phyloP scores from a whole-genome alignment of 257 asterid species.

The Misopates orontium region DNA sequence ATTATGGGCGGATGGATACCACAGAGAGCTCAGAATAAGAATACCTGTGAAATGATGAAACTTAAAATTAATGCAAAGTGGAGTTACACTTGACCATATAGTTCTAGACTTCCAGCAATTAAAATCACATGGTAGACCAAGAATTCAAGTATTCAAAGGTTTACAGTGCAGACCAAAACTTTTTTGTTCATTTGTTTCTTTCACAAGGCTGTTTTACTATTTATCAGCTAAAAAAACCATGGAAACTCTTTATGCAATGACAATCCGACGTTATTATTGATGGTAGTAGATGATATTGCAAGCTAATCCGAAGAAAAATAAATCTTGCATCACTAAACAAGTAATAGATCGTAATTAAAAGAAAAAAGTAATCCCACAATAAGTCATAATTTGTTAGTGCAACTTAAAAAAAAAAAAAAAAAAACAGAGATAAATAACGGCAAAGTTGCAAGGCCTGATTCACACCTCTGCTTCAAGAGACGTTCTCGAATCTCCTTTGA shows the following conservation, averaged over 20 bases:
- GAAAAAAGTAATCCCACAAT: neutral
- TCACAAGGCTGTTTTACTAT: too few species aligned
- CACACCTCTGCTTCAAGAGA: conserved; percentile 95
- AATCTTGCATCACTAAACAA: conserved; percentile 7
- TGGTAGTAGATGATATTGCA: conserved; percentile 12
- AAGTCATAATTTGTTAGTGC: neutral
- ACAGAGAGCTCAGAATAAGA: neutral
- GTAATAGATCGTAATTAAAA: conserved; percentile 5
- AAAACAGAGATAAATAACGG: conserved; percentile 16
- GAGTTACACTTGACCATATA: neutral
- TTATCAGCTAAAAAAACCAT: too few species aligned
- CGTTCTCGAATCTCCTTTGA: conserved; percentile 91
- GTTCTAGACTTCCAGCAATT: conserved; percentile 5
- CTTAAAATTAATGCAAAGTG: neutral
- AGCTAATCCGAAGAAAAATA: conserved; percentile 12
- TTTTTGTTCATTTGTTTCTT: too few species aligned
- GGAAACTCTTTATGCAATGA: neutral
- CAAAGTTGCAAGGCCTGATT: conserved; percentile 16
- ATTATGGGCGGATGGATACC: neutral
- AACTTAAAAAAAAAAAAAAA: neutral
- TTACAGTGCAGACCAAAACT: too few species aligned
- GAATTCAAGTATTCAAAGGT: too few species aligned
- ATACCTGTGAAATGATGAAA: conserved; percentile 5
- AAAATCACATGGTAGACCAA: conserved; percentile 4
- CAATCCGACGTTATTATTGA: conserved; percentile 8